Evolutionary conservation across 305 asterid genomes (phyloP).

Genomic region (Rubia occidens): DNA sequence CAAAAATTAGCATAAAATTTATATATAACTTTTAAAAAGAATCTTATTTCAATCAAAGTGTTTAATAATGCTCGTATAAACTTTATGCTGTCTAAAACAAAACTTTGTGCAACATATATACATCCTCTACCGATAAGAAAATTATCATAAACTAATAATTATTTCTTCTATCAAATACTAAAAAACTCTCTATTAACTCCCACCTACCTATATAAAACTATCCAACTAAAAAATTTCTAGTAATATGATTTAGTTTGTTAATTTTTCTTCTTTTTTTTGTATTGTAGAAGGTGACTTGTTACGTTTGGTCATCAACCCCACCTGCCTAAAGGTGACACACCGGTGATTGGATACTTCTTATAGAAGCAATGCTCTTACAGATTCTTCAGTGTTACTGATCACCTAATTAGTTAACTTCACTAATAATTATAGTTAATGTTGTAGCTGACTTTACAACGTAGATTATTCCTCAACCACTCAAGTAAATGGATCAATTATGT

Average conservation of each 20-base stretch:
- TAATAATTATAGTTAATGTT: background rate
- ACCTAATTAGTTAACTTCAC: background rate
- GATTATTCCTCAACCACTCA: background rate
- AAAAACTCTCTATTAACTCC: too few relatives aligned
- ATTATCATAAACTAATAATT: too few relatives aligned
- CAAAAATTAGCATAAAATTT: too few relatives aligned
- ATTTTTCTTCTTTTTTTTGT: background rate
- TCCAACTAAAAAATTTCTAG: too few relatives aligned
- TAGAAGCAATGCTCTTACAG: background rate
- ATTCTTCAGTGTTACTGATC: background rate
- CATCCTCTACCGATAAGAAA: too few relatives aligned
- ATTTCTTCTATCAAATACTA: too few relatives aligned
- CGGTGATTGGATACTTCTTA: slow-evolving; percentile 10
- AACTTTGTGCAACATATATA: too few relatives aligned
- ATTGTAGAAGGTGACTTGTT: background rate
- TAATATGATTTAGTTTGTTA: background rate
- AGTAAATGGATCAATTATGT: background rate
- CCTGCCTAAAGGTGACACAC: slow-evolving; percentile 20
- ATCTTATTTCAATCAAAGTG: too few relatives aligned
- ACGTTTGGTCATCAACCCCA: slow-evolving; percentile 9
- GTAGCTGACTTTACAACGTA: background rate
- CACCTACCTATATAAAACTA: too few relatives aligned
- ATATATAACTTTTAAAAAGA: too few relatives aligned
- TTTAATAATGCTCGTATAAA: too few relatives aligned
- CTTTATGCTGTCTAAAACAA: too few relatives aligned